A percentile compares a stretch with the other conserved stretches of the same genome.
Conservation (phyloP, 2,329 filamentous ascomycete genomes). For the Talaromyces sp. region DNA sequence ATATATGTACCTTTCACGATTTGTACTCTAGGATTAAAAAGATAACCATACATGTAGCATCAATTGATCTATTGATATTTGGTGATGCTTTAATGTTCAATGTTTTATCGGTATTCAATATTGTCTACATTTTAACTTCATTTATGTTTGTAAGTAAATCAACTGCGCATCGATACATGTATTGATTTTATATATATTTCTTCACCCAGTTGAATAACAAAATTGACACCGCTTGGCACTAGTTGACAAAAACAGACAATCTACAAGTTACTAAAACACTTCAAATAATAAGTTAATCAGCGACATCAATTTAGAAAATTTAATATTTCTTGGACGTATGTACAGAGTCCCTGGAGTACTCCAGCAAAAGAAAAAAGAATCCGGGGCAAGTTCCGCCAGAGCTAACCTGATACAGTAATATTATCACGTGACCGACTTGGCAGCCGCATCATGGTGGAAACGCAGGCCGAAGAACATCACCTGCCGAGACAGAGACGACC, state of each 20-base stretch:
- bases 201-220: no score
- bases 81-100: neutral
- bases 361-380: neutral
- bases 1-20: neutral
- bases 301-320: no score
- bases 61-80: neutral
- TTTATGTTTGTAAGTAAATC: no score
- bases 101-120: neutral
- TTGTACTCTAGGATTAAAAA: neutral
- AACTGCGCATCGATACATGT: no score
- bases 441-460: constrained; percentile 9
- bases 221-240: no score
- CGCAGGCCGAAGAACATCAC: constrained; percentile 9
- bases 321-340: no score
- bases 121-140: no score
- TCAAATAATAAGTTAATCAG: no score
- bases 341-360: no score
- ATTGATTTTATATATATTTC: no score
- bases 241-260: no score
- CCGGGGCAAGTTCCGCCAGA: constrained; percentile 2
- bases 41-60: neutral
- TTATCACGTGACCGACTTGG: constrained; percentile 12
- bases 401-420: constrained; percentile 1
- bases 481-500: constrained; percentile 8
- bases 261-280: no score